Evolutionary conservation across 352 stramenopile species (phyloP), one percentile per base, ranked within the genome.

Genomic region (Phytophthora citrophthora): DNA sequence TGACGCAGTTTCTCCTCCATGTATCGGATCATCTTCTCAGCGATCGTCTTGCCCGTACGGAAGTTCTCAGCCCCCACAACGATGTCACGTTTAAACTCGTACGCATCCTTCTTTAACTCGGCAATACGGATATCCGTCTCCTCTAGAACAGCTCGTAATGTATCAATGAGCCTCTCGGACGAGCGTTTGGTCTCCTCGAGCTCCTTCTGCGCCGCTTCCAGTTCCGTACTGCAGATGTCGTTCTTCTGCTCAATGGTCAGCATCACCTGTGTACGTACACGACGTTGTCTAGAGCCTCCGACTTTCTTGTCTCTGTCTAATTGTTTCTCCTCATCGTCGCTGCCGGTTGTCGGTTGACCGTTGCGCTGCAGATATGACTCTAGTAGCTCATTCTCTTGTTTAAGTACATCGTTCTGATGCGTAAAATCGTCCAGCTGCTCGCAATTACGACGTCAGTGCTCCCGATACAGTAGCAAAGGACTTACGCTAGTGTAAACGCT

Each of bases 31-130:
- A 98, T 95, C 68, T 97, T 97, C 74, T 97, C 91, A 2, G 93
- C 89, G 60, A 97, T 94, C 0, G 89, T 97, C 64, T 97, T 98
- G 48, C 93, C 94, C 29, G 91, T 98, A 48, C 92, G 83, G 68
- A 96, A 94, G 72, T 98, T 98, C 71, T 98, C 94, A 6, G 92
- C 92, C 12, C 91, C 93, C 0, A 98, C 90, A 34, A 98, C 92
- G 38, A 98, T 97, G 57, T 98, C 93, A 27, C 91, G 80, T 65
- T 98, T 98, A 75, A 98, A 98, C 70, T 98, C 94, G 71, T 98
- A 98, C 57, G 91, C 92, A 48, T 98, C 94, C 67, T 97, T 97
- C 81, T 98, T 98, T 51, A 98, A 79, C 71, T 98, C 94, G 6
- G 88, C 77, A 49, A 98, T 98, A 57, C 94, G 87, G 26, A 98